Evolutionary conservation across 805 yeast genomes (phyloP).

Genomic region (Candida sphagnicola): DNA sequence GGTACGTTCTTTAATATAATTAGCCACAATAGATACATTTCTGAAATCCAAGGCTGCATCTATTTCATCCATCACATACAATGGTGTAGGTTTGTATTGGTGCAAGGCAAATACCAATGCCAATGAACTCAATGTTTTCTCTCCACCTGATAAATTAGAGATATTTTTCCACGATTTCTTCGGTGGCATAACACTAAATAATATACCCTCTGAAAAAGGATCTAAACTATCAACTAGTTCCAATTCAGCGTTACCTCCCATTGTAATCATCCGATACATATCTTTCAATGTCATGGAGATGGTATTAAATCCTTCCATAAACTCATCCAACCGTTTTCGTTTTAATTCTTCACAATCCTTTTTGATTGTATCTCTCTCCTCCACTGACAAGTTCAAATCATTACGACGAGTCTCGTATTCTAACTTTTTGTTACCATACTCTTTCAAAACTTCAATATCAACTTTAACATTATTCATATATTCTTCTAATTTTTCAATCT

Average conservation of each 20-base stretch:
- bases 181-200: constrained; percentile 98
- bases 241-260: constrained; percentile 98
- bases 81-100: constrained; percentile 93
- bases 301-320: constrained; percentile 86
- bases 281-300: constrained; percentile 88
- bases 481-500: constrained; percentile 51
- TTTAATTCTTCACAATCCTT: constrained; percentile 63
- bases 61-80: constrained; percentile 98
- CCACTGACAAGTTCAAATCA: constrained; percentile 67
- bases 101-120: constrained; percentile 96
- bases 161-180: constrained; percentile 97
- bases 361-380: constrained; percentile 60
- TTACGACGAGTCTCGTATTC: constrained; percentile 63
- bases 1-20: constrained; percentile 92
- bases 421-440: constrained; percentile 61
- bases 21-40: constrained; percentile 96
- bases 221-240: constrained; percentile 94
- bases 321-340: constrained; percentile 75
- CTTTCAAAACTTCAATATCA: constrained; percentile 71
- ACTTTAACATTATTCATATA: constrained; percentile 54
- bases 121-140: constrained; percentile 88
- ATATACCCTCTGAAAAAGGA: constrained; percentile 96
- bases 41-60: constrained; percentile 98
- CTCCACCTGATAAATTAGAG: constrained; percentile 95
- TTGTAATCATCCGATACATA: constrained; percentile 97